A percentile compares a stretch with the other conserved stretches of the same genome.
These are phyloP conservation scores for Sclerotinia subarctica DNA, from an alignment of 2,329 filamentous ascomycete species.

Conservation along the genomic window DNA sequence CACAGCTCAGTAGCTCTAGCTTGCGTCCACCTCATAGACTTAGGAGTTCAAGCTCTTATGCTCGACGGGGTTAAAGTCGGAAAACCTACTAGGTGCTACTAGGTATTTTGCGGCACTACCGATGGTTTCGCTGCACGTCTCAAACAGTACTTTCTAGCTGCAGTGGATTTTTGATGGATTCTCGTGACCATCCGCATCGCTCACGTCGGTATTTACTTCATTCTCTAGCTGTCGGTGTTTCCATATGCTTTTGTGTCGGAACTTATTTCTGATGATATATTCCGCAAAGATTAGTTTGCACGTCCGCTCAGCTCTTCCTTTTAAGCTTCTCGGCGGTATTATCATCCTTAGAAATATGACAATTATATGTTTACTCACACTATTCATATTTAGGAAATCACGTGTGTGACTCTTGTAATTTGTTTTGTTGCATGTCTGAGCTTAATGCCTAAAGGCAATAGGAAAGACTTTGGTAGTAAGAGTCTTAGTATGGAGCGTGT, in stretches of 20 bases:
- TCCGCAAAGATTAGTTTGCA: not conserved
- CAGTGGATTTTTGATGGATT: no score
- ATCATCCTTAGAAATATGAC: not conserved
- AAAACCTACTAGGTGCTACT: not conserved
- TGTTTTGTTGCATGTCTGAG: not conserved
- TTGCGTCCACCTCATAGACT: not conserved
- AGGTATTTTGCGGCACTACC: no score
- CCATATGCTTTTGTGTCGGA: no score
- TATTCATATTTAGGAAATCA: no score
- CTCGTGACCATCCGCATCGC: not conserved
- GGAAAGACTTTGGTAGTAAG: not conserved
- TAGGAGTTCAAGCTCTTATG: not conserved
- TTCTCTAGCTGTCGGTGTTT: no score
- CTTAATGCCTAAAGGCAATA: not conserved
- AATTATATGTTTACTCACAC: not conserved
- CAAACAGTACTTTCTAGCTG: not conserved
- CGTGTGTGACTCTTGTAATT: not conserved
- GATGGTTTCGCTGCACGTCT: not conserved
- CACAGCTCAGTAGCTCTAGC: not conserved
- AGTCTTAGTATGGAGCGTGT: no score
- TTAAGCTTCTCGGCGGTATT: not conserved
- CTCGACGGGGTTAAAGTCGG: not conserved
- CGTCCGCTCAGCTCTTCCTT: not conserved
- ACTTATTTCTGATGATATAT: not conserved
- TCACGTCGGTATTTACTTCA: no score